A percentile compares a stretch with the other conserved stretches of the same genome.
Conservation (phyloP, 768 basidiomycete genomes). For the Cantharellus cinnabarinus region DNA sequence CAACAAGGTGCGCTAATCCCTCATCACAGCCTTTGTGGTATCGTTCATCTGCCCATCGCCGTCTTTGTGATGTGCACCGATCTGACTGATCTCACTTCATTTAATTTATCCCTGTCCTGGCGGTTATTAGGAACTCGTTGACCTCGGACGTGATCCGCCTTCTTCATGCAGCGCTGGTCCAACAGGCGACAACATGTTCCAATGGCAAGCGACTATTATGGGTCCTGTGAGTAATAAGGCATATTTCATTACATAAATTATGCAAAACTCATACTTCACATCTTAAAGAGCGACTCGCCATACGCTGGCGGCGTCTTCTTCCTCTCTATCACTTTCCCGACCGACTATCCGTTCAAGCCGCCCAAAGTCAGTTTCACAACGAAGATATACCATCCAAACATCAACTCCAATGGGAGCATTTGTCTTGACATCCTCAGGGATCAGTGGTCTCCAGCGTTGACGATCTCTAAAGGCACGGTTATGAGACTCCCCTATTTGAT, state of each 20-base stretch:
- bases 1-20: conserved; percentile 57
- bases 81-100: not conserved
- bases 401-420: conserved; percentile 99
- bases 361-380: conserved; percentile 99
- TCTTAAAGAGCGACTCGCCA: conserved; percentile 73
- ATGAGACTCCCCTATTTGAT: not conserved
- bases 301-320: conserved; percentile 99
- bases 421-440: conserved; percentile 96
- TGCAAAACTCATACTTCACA: conserved; percentile 5
- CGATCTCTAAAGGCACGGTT: conserved; percentile 83
- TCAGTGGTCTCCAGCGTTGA: conserved; percentile 97
- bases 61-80: not conserved
- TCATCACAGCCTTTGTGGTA: not conserved
- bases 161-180: conserved; percentile 99
- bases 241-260: conserved; percentile 5
- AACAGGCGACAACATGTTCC: conserved; percentile 94
- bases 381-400: conserved; percentile 99
- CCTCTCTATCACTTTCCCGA: conserved; percentile 82
- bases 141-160: conserved; percentile 98
- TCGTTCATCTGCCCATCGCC: not conserved
- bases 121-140: conserved; percentile 68
- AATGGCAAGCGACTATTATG: conserved; percentile 99
- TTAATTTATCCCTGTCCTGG: not conserved
- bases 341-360: conserved; percentile 99
- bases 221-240: conserved; percentile 53